Conservation (phyloP, 768 basidiomycete genomes). For the Amanita rimosa region DNA sequence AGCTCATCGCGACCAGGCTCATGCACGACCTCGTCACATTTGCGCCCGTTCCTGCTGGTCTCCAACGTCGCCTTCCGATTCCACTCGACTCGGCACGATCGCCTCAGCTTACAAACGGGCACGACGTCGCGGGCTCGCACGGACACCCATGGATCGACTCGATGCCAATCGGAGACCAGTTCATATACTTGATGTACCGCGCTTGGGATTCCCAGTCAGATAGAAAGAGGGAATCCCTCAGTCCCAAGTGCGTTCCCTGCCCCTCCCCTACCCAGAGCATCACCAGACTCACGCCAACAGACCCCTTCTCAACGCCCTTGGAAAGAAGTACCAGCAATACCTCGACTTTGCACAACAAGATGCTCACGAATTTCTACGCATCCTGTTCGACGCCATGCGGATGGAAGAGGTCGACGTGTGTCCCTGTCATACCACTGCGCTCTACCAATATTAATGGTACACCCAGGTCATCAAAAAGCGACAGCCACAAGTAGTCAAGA, state of each 20-base stretch:
- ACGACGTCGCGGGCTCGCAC: slow-evolving; percentile 36
- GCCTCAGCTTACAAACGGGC: slow-evolving; percentile 61
- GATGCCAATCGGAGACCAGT: slow-evolving; percentile 65
- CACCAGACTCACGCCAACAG: slow-evolving; percentile 21
- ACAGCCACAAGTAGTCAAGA: too few relatives aligned
- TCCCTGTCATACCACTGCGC: slow-evolving; percentile 2
- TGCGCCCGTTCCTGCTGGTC: slow-evolving; percentile 29
- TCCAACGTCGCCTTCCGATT: slow-evolving; percentile 27
- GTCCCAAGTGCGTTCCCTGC: slow-evolving; percentile 48
- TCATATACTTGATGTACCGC: slow-evolving; percentile 44
- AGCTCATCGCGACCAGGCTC: slow-evolving; percentile 47
- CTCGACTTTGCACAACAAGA: slow-evolving; percentile 94
- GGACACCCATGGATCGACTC: slow-evolving; percentile 43
- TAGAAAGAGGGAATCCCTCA: slow-evolving; percentile 40
- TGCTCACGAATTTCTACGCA: slow-evolving; percentile 87
- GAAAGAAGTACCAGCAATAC: slow-evolving; percentile 88
- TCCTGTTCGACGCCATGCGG: slow-evolving; percentile 82
- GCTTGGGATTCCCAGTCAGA: slow-evolving; percentile 55
- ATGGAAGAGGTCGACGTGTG: slow-evolving; percentile 91
- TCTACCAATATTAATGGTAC: background rate
- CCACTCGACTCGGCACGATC: slow-evolving; percentile 40
- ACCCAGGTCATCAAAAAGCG: slow-evolving; percentile 55
- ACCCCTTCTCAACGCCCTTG: slow-evolving; percentile 52
- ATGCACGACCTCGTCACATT: slow-evolving; percentile 49
- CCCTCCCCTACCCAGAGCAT: background rate